phyloP scores from a whole-genome alignment of 805 yeast species.

The Myxozyma geophila region DNA sequence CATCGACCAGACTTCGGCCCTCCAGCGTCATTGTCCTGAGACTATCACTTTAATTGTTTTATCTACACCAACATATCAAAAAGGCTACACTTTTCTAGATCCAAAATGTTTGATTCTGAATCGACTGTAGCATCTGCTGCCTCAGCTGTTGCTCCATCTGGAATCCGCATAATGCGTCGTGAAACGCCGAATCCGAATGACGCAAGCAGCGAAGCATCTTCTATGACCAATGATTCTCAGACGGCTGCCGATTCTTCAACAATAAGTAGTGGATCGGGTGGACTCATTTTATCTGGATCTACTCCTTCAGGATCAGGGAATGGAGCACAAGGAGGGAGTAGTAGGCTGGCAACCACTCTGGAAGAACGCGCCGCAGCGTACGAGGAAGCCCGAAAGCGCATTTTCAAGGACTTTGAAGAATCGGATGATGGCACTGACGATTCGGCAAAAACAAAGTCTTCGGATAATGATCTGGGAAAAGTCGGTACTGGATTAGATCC shows the following conservation, averaged over 20 bases:
- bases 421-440: slow-evolving; percentile 17
- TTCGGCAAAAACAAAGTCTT: background rate
- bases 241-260: slow-evolving; percentile 11
- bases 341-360: slow-evolving; percentile 46
- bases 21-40: too few relatives aligned
- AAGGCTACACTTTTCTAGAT: background rate
- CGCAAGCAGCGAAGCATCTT: slow-evolving; percentile 25
- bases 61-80: background rate
- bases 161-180: slow-evolving; percentile 35
- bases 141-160: background rate
- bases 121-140: background rate
- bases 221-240: slow-evolving; percentile 21
- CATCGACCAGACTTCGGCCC: too few relatives aligned
- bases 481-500: background rate
- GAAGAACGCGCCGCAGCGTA: slow-evolving; percentile 50
- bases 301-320: slow-evolving; percentile 54
- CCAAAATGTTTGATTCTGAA: background rate
- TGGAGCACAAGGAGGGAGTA: background rate
- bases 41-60: too few relatives aligned
- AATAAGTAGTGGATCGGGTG: slow-evolving; percentile 5
- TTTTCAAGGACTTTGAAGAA: slow-evolving; percentile 44
- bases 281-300: slow-evolving; percentile 45
- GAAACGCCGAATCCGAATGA: slow-evolving; percentile 24
- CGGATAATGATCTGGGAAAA: background rate
- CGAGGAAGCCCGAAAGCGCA: slow-evolving; percentile 49